Base-by-base conservation (phyloP, 139 green algal species). In the Chlamydomonas eustigma region DNA sequence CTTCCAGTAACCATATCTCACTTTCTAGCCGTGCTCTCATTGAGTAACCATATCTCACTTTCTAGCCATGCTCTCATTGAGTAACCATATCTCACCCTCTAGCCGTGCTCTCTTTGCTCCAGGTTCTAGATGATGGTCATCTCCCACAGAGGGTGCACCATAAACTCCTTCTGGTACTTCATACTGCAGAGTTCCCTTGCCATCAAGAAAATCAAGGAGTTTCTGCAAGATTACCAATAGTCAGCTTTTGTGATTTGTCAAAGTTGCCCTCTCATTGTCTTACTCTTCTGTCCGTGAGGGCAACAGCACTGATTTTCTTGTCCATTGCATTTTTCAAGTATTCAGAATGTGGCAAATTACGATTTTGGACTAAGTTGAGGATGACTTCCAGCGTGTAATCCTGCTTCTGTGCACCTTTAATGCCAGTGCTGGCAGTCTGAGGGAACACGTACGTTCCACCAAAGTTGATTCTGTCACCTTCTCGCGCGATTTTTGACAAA, bases 121-220 rank as follows among this genome's bases (percentile, higher is more conserved):
- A 18, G 82, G 82, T 67, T 80, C 75, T 28, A 28, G 22, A 30
- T 65, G 71, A 22, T 24, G 25, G 22, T 74, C 30, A 38, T 25
- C 32, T 8, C 18, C 24, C 6, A 22, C 22, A 12, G 31, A 32
- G 32, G 64, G 51, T 4, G 50, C 67, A 5, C 36, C 76, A 0
- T n/a, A 64, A 34, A n/a, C 66, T 30, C 24, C 69, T 12, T 37
- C 64, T 74, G 50, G 37, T 35, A 33, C 33, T 69, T 78, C 71
- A 39, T 78, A 38, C n/a, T 75, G 35, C 64, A 77, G 22, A 4
- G 70, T 72, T 1, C 67, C 50, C n/a, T 77, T 67, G 33, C 84
- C 84, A 35, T 81, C 77, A 28, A 88, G 51, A 28, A 81, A 83
- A 24, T 86, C 80, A 2, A 83, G 75, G n/a, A 88, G 24, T 68